Evolutionary conservation across 495 filamentous ascomycete genomes (phyloP), one percentile per base, ranked within the genome.

Genomic region (Glonium stellatum): DNA sequence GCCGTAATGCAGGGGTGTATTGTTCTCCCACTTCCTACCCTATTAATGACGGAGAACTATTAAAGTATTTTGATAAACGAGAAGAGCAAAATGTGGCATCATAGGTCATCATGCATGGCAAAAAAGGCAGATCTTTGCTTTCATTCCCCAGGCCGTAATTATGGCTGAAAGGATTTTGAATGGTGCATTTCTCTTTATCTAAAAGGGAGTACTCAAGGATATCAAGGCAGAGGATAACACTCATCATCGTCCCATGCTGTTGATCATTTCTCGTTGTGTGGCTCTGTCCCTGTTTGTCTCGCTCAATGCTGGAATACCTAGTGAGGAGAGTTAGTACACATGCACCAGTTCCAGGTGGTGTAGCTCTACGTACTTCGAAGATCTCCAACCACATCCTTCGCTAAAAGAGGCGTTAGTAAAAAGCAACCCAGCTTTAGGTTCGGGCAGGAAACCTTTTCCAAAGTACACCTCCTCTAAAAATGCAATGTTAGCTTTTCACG

Each of bases 301-400:
- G 58, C 89, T 92, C 70, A 99, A 76, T 36, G 87, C 81, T 37
- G 82, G 82, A 62, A 97, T 82, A 61, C 82, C 85, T 87, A 59
- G 34, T 8, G 66, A 19, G 49, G n/a, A 50, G 21, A 4, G 37
- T 60, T 8, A 47, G 39, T 46, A 47, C 39, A 47, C 44, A 46
- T 27, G 34, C 55, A 25, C 35, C 44, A 51, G 44, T 56, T 42
- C 35, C 47, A 11, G 41, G 23, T 13, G 59, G 25, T 2, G 53
- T 6, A 6, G 27, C 6, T 21, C 21, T 58, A 65, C 82, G 73
- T 78, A 87, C 93, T 97, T 69, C 93, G 81, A 70, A 99, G 78
- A 71, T 97, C 92, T 35, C 92, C 93, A n/a, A 99, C 92, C 3
- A 99, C 90, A 74, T 99, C 93, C 80, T 92, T 97, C 11, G 93